Evolutionary conservation across 2,329 filamentous ascomycete species (phyloP), one percentile per base, ranked within the genome.

Genomic region (Akanthomyces muscarius): DNA sequence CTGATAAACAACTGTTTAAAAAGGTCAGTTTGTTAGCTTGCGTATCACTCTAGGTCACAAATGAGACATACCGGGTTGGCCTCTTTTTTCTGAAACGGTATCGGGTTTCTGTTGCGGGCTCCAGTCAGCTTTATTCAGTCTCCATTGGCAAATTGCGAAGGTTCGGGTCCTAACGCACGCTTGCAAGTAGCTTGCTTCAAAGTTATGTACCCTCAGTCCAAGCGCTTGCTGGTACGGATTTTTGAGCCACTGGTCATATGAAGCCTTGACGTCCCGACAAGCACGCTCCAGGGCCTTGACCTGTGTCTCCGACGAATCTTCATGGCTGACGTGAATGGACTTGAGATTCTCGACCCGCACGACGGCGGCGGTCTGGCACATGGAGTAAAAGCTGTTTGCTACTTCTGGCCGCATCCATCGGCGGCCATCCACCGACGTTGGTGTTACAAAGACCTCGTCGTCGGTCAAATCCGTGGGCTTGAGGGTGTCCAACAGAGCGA

Each of bases 241-340:
- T 13, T 53, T 36, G 5, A 63, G 54, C 61, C 61, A 63, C 28
- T 33, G 28, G 54, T 63, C 61, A 25, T 58, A 63, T 1, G 53
- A 63, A 5, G 33, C n/a, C 53, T 63, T 63, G 47, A 63, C 61
- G 33, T 58, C 54, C n/a, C 50, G 36, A 42, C 44, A 58, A 21
- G 61, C 61, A 23, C 23, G 56, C 21, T 21, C 36, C 6, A 63
- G 36, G 5, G 53, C 53, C 45, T 33, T 14, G 36, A 58, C 6
- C 18, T 52, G 48, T n/a, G 7, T n/a, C 18, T n/a, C 28, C 21
- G n/a, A 4, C 8, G 48, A 2, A 7, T 52, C 48, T 1, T 52
- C 28, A 5, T 52, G 48, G 18, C 28, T 21, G 30, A 52, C 48
- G 8, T 52, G 48, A n/a, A 52, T 52, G 18, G 48, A 33, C 48